These are phyloP conservation scores for Zoysia matrella DNA, from an alignment of 202 grass and related monocot genomes.

Conservation along the genomic window DNA sequence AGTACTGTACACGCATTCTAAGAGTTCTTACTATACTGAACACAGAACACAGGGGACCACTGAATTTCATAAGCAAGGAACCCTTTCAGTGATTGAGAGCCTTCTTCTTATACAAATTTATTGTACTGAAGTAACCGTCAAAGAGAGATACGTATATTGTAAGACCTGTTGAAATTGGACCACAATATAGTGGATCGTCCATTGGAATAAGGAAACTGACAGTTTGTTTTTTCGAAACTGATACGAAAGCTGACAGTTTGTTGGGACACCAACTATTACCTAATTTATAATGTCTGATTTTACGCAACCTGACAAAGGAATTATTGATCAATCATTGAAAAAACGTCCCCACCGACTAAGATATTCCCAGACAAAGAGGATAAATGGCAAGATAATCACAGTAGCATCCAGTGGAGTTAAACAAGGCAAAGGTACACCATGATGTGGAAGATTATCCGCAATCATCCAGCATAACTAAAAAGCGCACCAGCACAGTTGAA, in stretches of 20 bases:
- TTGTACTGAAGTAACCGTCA: conserved; percentile 32
- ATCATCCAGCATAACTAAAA: conserved; percentile 22
- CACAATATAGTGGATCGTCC: conserved; percentile 31
- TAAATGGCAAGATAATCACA: conserved; percentile 29
- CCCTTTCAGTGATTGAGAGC: conserved; percentile 1
- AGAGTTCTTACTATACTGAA: background rate
- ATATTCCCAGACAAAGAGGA: conserved; percentile 33
- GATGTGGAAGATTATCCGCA: background rate
- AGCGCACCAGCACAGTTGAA: conserved; percentile 4
- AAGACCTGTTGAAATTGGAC: conserved; percentile 44
- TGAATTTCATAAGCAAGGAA: conserved; percentile 25
- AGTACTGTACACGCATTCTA: background rate
- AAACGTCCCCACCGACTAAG: conserved; percentile 39
- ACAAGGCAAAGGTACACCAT: conserved; percentile 30
- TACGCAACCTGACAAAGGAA: conserved; percentile 16
- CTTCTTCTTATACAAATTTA: conserved; percentile 13
- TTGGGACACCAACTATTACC: conserved; percentile 23
- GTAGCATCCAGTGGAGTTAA: conserved; percentile 22
- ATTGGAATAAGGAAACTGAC: conserved; percentile 13
- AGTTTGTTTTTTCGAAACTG: conserved; percentile 21
- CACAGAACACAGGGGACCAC: conserved; percentile 36
- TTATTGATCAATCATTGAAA: conserved; percentile 44
- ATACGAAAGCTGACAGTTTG: conserved; percentile 31
- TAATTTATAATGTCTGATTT: conserved; percentile 42
- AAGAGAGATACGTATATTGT: conserved; percentile 35